Conservation (phyloP, 768 basidiomycete species). For the Tubosaeta brunneosetosa region DNA sequence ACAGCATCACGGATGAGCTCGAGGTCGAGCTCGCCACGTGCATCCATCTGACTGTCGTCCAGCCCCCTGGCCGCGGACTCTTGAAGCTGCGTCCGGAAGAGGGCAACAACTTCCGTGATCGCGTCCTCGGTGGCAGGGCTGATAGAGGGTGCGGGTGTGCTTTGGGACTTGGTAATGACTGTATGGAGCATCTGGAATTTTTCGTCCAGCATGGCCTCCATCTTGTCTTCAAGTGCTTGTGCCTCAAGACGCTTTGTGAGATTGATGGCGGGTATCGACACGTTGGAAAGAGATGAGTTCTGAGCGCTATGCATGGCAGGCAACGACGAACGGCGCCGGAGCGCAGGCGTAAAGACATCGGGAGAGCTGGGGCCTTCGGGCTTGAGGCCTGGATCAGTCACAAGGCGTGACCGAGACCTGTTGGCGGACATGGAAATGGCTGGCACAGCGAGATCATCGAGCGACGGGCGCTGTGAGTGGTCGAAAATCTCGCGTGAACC, state of each 20-base stretch:
- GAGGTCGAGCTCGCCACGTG: slow-evolving; percentile 73
- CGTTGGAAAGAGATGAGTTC: slow-evolving; percentile 41
- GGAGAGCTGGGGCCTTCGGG: slow-evolving; percentile 27
- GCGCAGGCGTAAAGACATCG: slow-evolving; percentile 42
- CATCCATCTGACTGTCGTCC: slow-evolving; percentile 65
- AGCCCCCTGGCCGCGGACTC: slow-evolving; percentile 53
- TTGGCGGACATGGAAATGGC: slow-evolving; percentile 62
- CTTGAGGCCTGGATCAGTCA: slow-evolving; percentile 52
- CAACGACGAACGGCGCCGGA: slow-evolving; percentile 52
- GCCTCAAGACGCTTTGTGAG: slow-evolving; percentile 54
- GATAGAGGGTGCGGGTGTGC: slow-evolving; percentile 28
- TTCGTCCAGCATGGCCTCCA: slow-evolving; percentile 64
- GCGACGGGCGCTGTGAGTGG: slow-evolving; percentile 60
- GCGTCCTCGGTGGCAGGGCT: slow-evolving; percentile 52
- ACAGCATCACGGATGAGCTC: slow-evolving; percentile 68
- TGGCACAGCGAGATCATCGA: slow-evolving; percentile 71
- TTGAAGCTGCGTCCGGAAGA: slow-evolving; percentile 65
- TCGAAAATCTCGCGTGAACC: slow-evolving; percentile 72
- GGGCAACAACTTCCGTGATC: slow-evolving; percentile 60
- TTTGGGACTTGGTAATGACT: slow-evolving; percentile 31
- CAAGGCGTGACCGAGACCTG: slow-evolving; percentile 47
- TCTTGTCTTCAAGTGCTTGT: slow-evolving; percentile 55
- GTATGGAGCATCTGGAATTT: slow-evolving; percentile 52
- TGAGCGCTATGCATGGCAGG: slow-evolving; percentile 48
- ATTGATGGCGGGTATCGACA: slow-evolving; percentile 45